A percentile compares a stretch with the other conserved stretches of the same genome.
Conservation (phyloP, 371 early-diverging fungal species). For the Mucor velutinosus region DNA sequence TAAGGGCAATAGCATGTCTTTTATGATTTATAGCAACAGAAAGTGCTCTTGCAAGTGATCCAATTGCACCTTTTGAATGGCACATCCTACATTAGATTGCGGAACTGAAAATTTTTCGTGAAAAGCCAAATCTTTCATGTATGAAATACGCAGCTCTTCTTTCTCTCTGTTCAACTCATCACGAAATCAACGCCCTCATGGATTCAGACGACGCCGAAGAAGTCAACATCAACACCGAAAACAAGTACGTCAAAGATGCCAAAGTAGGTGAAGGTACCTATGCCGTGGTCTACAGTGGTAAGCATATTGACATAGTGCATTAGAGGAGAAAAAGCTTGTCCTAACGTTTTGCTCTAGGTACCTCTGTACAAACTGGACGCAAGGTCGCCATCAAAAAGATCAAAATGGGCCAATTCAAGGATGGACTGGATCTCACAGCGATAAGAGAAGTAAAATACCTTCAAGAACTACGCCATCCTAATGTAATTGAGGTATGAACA, state of each 20-base stretch:
- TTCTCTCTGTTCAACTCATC: neutral
- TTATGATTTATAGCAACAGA: too few relatives aligned
- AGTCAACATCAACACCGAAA: constrained; percentile 62
- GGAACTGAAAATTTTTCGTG: neutral
- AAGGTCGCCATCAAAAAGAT: constrained; percentile 95
- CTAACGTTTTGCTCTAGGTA: constrained; percentile 32
- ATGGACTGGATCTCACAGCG: constrained; percentile 93
- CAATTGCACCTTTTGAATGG: too few relatives aligned
- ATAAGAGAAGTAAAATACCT: constrained; percentile 97
- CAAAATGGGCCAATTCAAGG: constrained; percentile 86
- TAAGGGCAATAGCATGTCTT: too few relatives aligned
- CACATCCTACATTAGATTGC: neutral
- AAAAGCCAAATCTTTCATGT: neutral
- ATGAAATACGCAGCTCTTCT: neutral
- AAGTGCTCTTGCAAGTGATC: too few relatives aligned
- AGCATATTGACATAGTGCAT: neutral
- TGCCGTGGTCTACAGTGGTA: constrained; percentile 91
- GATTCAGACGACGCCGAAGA: constrained; percentile 55
- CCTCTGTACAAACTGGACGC: constrained; percentile 58
- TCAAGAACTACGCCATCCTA: constrained; percentile 91
- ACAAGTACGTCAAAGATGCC: constrained; percentile 74
- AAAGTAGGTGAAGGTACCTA: constrained; percentile 97
- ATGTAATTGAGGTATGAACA: constrained; percentile 78
- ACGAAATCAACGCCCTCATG: constrained; percentile 10
- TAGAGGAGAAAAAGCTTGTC: neutral